A percentile compares a stretch with the other conserved stretches of the same genome.
phyloP scores from a whole-genome alignment of 768 basidiomycete species.

The Vishniacozyma victoriae region DNA sequence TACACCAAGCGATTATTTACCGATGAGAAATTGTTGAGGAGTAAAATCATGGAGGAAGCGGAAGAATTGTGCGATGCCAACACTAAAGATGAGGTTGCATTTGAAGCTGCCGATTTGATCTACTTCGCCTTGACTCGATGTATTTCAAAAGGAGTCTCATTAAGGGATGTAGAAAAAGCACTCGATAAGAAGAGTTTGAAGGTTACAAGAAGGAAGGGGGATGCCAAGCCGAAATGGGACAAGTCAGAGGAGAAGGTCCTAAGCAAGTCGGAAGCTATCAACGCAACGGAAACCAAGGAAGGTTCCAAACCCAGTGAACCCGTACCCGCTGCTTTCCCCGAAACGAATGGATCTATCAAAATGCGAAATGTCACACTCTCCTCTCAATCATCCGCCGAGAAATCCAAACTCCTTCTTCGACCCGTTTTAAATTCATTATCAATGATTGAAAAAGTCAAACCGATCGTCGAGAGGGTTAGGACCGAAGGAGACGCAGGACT shows the following conservation, averaged over 20 bases:
- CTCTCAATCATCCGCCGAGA: conserved; percentile 51
- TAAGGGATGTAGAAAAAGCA: conserved; percentile 75
- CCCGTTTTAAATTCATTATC: conserved; percentile 79
- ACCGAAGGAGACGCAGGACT: conserved; percentile 77
- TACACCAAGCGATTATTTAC: conserved; percentile 84
- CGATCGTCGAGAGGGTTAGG: conserved; percentile 86
- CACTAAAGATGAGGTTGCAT: conserved; percentile 74
- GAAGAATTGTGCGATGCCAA: conserved; percentile 79
- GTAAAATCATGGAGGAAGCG: conserved; percentile 98
- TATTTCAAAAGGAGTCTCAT: conserved; percentile 68
- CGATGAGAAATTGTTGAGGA: conserved; percentile 70
- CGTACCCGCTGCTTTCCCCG: conserved; percentile 38
- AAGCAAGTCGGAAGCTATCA: conserved; percentile 29
- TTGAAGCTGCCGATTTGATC: conserved; percentile 89
- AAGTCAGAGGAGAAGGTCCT: conserved; percentile 55
- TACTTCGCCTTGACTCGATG: conserved; percentile 89
- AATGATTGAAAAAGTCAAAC: conserved; percentile 88
- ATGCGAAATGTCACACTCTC: conserved; percentile 69
- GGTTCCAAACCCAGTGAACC: conserved; percentile 41
- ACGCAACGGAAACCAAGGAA: conserved; percentile 18
- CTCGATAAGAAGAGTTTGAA: conserved; percentile 80
- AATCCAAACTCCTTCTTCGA: conserved; percentile 68
- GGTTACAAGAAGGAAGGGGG: conserved; percentile 77
- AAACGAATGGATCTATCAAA: conserved; percentile 52
- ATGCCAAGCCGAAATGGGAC: conserved; percentile 80